Evolutionary conservation across 177 flowering plant genomes (phyloP).

Genomic region (Vitis hybrid): DNA sequence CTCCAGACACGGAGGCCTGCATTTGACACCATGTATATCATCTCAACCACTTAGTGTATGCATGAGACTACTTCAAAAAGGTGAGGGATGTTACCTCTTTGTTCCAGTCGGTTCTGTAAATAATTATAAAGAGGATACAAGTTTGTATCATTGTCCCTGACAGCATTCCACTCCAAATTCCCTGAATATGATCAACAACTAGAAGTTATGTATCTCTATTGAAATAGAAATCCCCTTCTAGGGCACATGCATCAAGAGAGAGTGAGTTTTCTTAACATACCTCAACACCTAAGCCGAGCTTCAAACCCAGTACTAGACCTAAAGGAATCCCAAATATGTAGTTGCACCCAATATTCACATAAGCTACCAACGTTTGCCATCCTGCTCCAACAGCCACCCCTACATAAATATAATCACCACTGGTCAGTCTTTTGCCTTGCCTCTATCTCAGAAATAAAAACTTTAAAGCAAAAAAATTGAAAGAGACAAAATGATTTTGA

Average conservation of each 20-base stretch:
- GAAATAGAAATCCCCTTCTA: no score
- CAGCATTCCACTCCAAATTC: constrained; percentile 72
- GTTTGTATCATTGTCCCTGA: constrained; percentile 52
- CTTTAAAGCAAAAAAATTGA: no score
- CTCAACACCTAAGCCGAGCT: constrained; percentile 42
- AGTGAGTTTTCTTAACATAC: constrained; percentile 19
- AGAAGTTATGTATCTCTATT: no score
- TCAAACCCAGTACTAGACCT: constrained; percentile 53
- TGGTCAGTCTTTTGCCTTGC: no score
- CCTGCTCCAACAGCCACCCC: constrained; percentile 88
- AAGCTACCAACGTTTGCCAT: constrained; percentile 75
- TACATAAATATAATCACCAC: constrained; percentile 9
- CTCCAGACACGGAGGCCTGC: constrained; percentile 55
- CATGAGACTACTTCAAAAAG: no score
- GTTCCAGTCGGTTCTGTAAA: constrained; percentile 65
- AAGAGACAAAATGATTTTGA: no score
- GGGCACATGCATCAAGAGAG: not conserved
- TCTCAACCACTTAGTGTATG: no score
- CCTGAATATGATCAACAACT: constrained; percentile 31
- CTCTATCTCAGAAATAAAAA: no score
- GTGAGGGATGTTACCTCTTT: constrained; percentile 38
- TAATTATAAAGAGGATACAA: constrained; percentile 35
- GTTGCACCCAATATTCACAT: constrained; percentile 67
- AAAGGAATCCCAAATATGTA: constrained; percentile 64
- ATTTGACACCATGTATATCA: not conserved